Percentiles rank a stretch among this genome's conserved stretches.
Conservation (phyloP, 805 yeast species). For the Metschnikowia anglica region DNA sequence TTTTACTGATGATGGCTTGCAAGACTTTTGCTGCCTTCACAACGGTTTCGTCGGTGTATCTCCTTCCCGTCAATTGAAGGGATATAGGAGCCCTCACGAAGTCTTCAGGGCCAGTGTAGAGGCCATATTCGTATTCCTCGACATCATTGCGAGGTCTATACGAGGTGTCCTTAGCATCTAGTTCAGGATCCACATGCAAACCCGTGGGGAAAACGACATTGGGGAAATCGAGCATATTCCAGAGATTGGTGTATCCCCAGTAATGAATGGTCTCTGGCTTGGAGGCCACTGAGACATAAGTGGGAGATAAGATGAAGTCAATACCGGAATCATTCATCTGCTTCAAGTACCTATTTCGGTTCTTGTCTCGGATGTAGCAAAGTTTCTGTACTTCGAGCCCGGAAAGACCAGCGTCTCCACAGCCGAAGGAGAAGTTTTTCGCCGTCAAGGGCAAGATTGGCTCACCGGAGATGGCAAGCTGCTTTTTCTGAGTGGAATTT, state of each 20-base stretch:
- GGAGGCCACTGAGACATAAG: conserved; percentile 20
- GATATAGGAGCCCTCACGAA: conserved; percentile 19
- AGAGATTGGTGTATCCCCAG: conserved; percentile 23
- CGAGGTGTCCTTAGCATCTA: conserved; percentile 17
- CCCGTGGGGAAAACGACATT: conserved; percentile 24
- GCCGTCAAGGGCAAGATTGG: conserved; percentile 17
- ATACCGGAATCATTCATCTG: conserved; percentile 15
- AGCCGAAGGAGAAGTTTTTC: conserved; percentile 15
- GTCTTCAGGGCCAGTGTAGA: conserved; percentile 21
- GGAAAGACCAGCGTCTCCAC: conserved; percentile 21
- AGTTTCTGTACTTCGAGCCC: conserved; percentile 18
- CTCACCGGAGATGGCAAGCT: conserved; percentile 18
- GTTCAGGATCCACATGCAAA: conserved; percentile 15
- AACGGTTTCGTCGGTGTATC: conserved; percentile 21
- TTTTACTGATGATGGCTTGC: conserved; percentile 14
- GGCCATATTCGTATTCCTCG: conserved; percentile 22
- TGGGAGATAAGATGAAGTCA: conserved; percentile 21
- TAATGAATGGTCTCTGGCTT: conserved; percentile 20
- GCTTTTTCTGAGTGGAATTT: conserved; percentile 16
- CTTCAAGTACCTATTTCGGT: conserved; percentile 15
- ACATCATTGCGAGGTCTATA: conserved; percentile 19
- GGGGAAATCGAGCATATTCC: conserved; percentile 24
- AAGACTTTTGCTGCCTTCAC: conserved; percentile 22
- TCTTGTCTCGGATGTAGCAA: conserved; percentile 15
- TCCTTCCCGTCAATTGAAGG: conserved; percentile 23